These are phyloP conservation scores for Verticillium longisporum DNA, from an alignment of 2,329 filamentous ascomycete species.

Conservation along the genomic window DNA sequence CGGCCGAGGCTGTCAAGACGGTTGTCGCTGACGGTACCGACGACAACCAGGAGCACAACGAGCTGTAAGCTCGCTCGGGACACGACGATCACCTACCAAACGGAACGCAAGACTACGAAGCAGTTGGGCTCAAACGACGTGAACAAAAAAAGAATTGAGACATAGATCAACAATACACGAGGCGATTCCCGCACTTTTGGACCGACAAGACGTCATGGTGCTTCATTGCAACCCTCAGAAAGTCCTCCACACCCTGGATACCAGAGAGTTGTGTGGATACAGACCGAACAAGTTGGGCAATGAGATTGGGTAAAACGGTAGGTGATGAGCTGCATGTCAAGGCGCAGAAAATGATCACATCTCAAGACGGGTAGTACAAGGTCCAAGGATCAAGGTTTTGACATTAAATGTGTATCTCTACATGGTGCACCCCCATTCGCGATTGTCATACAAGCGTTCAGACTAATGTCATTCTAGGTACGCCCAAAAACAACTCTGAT, in stretches of 20 bases:
- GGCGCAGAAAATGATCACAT: not conserved
- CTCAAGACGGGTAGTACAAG: not conserved
- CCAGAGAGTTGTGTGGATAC: not conserved
- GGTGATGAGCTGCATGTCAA: too few species aligned
- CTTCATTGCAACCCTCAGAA: not conserved
- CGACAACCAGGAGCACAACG: constrained; percentile 51
- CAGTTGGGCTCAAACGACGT: not conserved
- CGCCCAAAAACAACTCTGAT: too few species aligned
- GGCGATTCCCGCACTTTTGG: not conserved
- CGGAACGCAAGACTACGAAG: not conserved
- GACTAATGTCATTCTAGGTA: not conserved
- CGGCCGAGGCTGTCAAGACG: constrained; percentile 45
- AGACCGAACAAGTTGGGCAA: not conserved
- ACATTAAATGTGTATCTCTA: not conserved
- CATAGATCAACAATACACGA: not conserved
- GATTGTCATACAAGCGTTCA: not conserved
- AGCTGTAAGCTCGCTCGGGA: constrained; percentile 35
- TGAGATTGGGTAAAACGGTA: not conserved
- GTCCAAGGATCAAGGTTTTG: not conserved
- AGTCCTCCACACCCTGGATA: not conserved
- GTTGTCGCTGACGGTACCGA: constrained; percentile 44
- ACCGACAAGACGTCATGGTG: not conserved
- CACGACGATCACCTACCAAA: not conserved
- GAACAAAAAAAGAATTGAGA: not conserved
- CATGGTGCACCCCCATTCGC: not conserved